These are phyloP conservation scores for Triglochin maritima DNA, from an alignment of 106 monocot species.

Conservation along the genomic window DNA sequence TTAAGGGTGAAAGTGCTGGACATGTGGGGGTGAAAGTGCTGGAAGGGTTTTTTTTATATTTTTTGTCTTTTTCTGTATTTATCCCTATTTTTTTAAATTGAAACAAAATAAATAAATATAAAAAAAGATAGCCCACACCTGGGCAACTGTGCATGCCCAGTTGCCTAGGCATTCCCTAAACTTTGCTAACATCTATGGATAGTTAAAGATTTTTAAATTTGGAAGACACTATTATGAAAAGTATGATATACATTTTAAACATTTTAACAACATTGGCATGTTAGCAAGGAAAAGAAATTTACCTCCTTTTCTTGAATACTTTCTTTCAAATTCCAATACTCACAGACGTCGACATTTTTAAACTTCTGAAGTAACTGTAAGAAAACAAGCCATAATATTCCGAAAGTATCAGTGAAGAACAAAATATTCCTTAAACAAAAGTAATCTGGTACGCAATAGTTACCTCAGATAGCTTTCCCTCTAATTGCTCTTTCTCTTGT, in stretches of 20 bases:
- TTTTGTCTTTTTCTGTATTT: no score
- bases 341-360: conserved; percentile 35
- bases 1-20: no score
- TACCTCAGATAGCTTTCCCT: conserved; percentile 63
- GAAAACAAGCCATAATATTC: conserved; percentile 1
- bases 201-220: no score
- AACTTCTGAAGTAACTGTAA: conserved; percentile 63
- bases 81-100: no score
- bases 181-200: no score
- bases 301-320: conserved; percentile 63
- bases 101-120: no score
- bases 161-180: no score
- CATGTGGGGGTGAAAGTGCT: no score
- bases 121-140: no score
- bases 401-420: background rate
- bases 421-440: background rate
- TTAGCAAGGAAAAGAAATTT: background rate
- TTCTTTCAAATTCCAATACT: conserved; percentile 55
- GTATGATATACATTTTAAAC: background rate
- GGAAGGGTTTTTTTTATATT: no score
- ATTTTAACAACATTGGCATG: background rate
- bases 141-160: no score
- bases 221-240: background rate
- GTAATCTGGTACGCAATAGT: background rate
- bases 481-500: conserved; percentile 39